Evolutionary conservation across 805 yeast genomes (phyloP), one percentile per base, ranked within the genome.

Genomic region (Candida boidinii): DNA sequence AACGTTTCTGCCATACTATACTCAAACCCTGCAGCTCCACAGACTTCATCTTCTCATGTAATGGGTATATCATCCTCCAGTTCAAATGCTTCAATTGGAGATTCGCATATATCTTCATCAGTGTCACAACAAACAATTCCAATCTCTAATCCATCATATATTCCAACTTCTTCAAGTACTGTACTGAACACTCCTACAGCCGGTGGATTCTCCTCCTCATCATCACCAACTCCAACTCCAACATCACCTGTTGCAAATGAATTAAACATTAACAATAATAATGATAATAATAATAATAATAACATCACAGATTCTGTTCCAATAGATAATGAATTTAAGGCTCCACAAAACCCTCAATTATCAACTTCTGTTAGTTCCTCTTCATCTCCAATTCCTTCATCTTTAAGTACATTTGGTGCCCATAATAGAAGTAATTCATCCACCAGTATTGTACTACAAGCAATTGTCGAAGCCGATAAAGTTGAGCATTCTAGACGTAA

Each of bases 381-480:
- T n/a, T n/a, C n/a, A n/a, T n/a, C n/a, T n/a, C 9, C 30, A 5
- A 12, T 6, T 15, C 11, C 19, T 8, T 10, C 17, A n/a, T 48
- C 62, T 6, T 52, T 60, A 4, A 39, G 53, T 25, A 49, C 62
- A 6, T 40, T 36, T 19, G 26, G 30, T 58, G 50, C 38, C 17
- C 59, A 42, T 29, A 39, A 39, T 15, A 41, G 51, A 30, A 44
- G 43, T 13, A 50, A 66, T 37, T 62, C 76, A 1, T 62, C 82
- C 2, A 88, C 86, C 3, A 73, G 83, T 23, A 49, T 66, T 39
- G 88, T 81, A 8, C 60, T 81, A 37, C 83, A 79, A 48, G 87
- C 87, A 0, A 81, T 80, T 33, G 86, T 76, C 11, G 73, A 76
- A 39, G 83, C 82, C 7, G 79, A 73, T 44, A 62, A 58, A 16